Evolutionary conservation across 2,329 filamentous ascomycete genomes (phyloP).

Genomic region (Trichophyton benhamiae): DNA sequence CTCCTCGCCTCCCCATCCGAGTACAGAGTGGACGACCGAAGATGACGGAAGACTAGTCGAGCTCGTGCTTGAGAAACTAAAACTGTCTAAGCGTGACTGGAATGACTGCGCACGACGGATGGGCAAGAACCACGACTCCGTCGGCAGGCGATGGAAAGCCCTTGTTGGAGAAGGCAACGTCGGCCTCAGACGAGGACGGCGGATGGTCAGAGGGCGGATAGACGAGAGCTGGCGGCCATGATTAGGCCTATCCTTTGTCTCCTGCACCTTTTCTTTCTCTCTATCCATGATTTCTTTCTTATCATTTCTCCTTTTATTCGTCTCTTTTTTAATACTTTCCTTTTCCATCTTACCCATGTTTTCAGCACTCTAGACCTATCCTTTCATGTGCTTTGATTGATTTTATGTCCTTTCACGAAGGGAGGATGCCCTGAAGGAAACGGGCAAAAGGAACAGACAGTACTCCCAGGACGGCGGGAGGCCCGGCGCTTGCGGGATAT

Average conservation of each 20-base stretch:
- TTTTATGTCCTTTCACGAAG: not conserved
- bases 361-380: not conserved
- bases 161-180: constrained; percentile 34
- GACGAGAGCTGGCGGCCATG: constrained; percentile 19
- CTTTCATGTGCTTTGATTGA: not conserved
- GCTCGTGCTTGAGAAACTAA: constrained; percentile 34
- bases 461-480: not conserved
- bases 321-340: constrained; percentile 5
- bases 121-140: constrained; percentile 30
- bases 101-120: constrained; percentile 34
- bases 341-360: constrained; percentile 9
- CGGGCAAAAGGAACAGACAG: not conserved
- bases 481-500: not conserved
- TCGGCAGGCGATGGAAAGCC: constrained; percentile 32
- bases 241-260: not conserved
- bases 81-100: constrained; percentile 34
- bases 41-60: constrained; percentile 34
- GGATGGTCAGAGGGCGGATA: constrained; percentile 18
- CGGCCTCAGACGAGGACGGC: constrained; percentile 26
- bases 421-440: not conserved
- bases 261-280: not conserved
- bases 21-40: constrained; percentile 26
- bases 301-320: not conserved
- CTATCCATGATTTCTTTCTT: not conserved
- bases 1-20: constrained; percentile 4